phyloP scores from a whole-genome alignment of 495 filamentous ascomycete genomes.

The Sordaria brevicollis region DNA sequence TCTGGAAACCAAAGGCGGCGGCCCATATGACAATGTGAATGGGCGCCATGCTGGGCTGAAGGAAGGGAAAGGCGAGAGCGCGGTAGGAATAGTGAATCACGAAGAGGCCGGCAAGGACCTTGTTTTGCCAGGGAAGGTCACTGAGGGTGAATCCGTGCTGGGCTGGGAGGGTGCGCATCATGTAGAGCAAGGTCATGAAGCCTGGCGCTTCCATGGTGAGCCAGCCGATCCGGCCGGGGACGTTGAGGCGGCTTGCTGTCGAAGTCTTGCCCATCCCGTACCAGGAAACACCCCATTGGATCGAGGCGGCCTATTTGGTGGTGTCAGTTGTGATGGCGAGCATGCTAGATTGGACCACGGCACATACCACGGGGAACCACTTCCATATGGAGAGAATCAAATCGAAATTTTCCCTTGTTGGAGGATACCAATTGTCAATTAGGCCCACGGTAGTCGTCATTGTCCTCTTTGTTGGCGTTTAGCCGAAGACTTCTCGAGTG shows the following conservation, averaged over 20 bases:
- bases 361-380: conserved; percentile 34
- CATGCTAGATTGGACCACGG: not conserved
- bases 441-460: conserved; percentile 18
- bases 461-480: not conserved
- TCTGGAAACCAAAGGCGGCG: conserved; percentile 58
- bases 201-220: conserved; percentile 74
- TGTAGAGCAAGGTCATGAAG: conserved; percentile 67
- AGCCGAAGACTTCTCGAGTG: not conserved
- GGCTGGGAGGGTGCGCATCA: conserved; percentile 54
- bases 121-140: conserved; percentile 56
- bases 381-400: conserved; percentile 42
- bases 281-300: conserved; percentile 54
- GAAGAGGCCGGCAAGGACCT: conserved; percentile 53
- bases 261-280: conserved; percentile 87
- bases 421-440: conserved; percentile 39
- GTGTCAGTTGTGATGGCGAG: not conserved
- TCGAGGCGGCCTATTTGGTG: conserved; percentile 36
- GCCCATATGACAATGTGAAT: conserved; percentile 57
- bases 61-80: conserved; percentile 66
- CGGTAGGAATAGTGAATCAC: conserved; percentile 85
- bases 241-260: conserved; percentile 55
- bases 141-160: conserved; percentile 31
- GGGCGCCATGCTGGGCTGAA: conserved; percentile 86
- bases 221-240: conserved; percentile 86
- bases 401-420: conserved; percentile 40